phyloP scores from a whole-genome alignment of 805 yeast genomes.

The Kuraishia borneana region DNA sequence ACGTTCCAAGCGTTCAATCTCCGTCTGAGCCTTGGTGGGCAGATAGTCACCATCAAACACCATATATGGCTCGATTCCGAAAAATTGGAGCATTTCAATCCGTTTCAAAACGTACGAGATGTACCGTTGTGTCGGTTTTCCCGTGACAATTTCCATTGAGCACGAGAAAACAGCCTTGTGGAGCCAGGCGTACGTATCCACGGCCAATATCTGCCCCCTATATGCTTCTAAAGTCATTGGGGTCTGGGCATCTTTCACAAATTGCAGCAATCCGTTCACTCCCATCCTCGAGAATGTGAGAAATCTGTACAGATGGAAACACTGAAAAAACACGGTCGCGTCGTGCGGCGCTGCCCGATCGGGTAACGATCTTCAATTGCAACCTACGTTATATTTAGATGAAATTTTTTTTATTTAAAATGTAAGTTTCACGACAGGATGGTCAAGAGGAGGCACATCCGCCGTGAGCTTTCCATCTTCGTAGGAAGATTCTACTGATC shows the following conservation, averaged over 20 bases:
- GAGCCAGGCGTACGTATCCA: conserved; percentile 97
- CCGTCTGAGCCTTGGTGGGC: conserved; percentile 70
- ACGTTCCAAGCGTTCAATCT: conserved; percentile 43
- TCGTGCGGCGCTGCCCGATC: no score
- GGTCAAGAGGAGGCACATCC: no score
- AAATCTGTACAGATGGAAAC: no score
- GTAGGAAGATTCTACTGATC: no score
- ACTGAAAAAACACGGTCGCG: no score
- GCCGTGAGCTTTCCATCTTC: no score
- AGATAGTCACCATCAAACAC: conserved; percentile 91
- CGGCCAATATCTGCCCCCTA: conserved; percentile 69
- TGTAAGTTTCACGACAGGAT: no score
- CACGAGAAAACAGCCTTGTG: conserved; percentile 80
- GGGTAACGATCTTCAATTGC: no score
- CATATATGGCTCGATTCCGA: conserved; percentile 70
- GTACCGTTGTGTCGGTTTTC: conserved; percentile 60
- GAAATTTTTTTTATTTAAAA: no score
- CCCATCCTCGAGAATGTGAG: no score
- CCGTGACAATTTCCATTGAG: conserved; percentile 70
- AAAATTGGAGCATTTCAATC: conserved; percentile 51
- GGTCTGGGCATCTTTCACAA: conserved; percentile 62
- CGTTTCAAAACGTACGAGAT: conserved; percentile 58
- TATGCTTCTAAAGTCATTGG: conserved; percentile 45
- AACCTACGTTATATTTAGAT: no score
- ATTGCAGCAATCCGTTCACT: conserved; percentile 72